Base-by-base conservation (phyloP, 148 eudicot genomes). In the Selenicereus undatus region DNA sequence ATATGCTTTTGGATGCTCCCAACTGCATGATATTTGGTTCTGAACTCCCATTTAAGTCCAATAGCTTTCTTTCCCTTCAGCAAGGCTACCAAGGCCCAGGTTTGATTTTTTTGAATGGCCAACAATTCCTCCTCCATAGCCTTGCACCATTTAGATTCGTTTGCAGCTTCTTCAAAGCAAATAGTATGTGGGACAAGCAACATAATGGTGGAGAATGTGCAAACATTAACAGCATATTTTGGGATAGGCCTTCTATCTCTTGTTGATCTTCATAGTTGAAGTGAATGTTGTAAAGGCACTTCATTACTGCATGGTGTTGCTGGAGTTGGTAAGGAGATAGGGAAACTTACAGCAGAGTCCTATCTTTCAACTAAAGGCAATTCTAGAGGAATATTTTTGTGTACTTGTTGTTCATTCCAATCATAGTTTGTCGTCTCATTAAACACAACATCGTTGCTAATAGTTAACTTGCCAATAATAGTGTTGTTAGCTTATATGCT, bases 81-180 rank as follows among this genome's bases (percentile, higher is more conserved):
- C 0, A 58, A 9, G 5, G 73, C 71, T 24, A 78, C 72, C 4
- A 71, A n/a, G 24, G 77, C 71, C 76, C 73, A 82, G 1, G 73
- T 77, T 3, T 72, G 21, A 13, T 82, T 77, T 30, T 24, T 11
- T 48, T 70, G 0, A 14, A 82, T 82, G 3, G 76, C 69, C 11
- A 5, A 5, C 26, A 82, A 22, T n/a, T 82, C 77, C 29, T 82
- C 81, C 20, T 58, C 20, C 81, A 82, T 78, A 12, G 58, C 75
- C 5, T n/a, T 4, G 78, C 81, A 77, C 30, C 71, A 69, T 4
- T 73, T 7, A 0, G 11, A 12, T 48, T 60, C 36, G 26, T 26
- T 13, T 9, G 39, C 32, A n/a, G 60, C 77, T 27, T 82, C 81
- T 17, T 82, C 73, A 43, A 52, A 77, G 9, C 4, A 22, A 1